Base-by-base conservation (phyloP, 2,329 filamentous ascomycete genomes). In the Microcyclospora pomicola region DNA sequence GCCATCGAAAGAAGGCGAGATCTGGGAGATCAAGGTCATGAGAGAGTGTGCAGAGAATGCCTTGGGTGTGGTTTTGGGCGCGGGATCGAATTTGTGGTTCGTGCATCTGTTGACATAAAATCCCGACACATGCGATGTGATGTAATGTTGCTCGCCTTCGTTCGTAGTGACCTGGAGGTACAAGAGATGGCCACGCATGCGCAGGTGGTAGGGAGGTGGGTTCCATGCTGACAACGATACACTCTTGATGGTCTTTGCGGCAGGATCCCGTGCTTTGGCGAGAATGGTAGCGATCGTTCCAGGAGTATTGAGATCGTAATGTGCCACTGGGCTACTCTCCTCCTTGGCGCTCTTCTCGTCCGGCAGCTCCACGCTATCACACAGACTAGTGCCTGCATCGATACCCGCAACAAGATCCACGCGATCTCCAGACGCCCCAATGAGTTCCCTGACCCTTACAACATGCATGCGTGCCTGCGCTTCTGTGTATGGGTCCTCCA, bases 81-180 rank as follows among this genome's bases (percentile, higher is more conserved):
- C 79, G 9, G 91, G 91, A 59, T 96, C 91, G 53, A 98, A 98
- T 63, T 91, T 95, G 64, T 74, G 75, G 63, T 91, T 95, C 38
- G 85, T 91, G 24, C 83, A 95, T 62, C 87, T 94, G 72, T 94
- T 98, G 54, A 96, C 82, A 60, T 80, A 98, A 69, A 98, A 98
- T 14, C 91, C 91, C 11, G 86, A 87, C 36, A 94, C 82, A 53
- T 95, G 85, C 11, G 84, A 77, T 9, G 92, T 98, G 54, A 98
- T 81, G 60, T 95, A 86, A 61, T 82, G 79, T 60, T 93, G 85
- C 64, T 98, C 91, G 45, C 87, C 87, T 63, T 98, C 91, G 51
- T 85, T 88, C 40, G 87, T 96, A 12, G 81, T 88, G 32, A 91
- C 71, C 45, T 85, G 72, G 14, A 98, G 71, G 61, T 98, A 98